These are phyloP conservation scores for Iberis pinnata DNA, from an alignment of 345 rosid genomes.

Conservation along the genomic window DNA sequence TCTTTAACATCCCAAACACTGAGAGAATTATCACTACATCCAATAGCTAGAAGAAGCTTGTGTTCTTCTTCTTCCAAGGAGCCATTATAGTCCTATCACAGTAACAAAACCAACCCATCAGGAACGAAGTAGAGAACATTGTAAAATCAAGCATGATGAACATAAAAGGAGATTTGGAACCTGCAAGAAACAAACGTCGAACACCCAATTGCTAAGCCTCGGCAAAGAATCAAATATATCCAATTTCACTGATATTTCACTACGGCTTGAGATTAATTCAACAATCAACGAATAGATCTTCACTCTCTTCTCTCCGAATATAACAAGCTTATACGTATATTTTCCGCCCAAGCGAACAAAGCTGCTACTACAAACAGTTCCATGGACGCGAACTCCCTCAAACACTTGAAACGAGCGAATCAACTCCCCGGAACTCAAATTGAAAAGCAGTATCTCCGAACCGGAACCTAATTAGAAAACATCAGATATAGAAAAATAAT, in stretches of 20 bases:
- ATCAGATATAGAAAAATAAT: background rate
- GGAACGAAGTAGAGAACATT: background rate
- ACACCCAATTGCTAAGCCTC: constrained; percentile 68
- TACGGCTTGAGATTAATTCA: constrained; percentile 21
- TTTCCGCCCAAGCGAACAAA: constrained; percentile 3
- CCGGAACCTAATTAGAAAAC: constrained; percentile 54
- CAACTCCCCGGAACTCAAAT: constrained; percentile 43
- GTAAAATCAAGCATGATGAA: background rate
- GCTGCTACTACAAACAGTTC: constrained; percentile 38
- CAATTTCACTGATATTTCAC: constrained; percentile 34
- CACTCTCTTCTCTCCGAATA: constrained; percentile 72
- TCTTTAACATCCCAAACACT: constrained; percentile 52
- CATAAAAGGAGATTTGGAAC: constrained; percentile 26
- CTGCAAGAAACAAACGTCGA: constrained; percentile 68
- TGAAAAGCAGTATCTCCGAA: constrained; percentile 58
- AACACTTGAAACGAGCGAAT: constrained; percentile 66
- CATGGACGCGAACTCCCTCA: constrained; percentile 82
- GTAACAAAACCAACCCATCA: constrained; percentile 11
- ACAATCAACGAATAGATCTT: constrained; percentile 45
- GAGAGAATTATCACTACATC: constrained; percentile 78
- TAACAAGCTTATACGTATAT: constrained; percentile 36
- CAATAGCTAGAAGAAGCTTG: constrained; percentile 56
- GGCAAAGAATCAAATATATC: constrained; percentile 50
- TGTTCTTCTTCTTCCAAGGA: constrained; percentile 26
- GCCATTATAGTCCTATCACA: constrained; percentile 30